A percentile compares a stretch with the other conserved stretches of the same genome.
Evolutionary conservation across 495 filamentous ascomycete genomes (phyloP).

Genomic region (Filosporella fistucella): DNA sequence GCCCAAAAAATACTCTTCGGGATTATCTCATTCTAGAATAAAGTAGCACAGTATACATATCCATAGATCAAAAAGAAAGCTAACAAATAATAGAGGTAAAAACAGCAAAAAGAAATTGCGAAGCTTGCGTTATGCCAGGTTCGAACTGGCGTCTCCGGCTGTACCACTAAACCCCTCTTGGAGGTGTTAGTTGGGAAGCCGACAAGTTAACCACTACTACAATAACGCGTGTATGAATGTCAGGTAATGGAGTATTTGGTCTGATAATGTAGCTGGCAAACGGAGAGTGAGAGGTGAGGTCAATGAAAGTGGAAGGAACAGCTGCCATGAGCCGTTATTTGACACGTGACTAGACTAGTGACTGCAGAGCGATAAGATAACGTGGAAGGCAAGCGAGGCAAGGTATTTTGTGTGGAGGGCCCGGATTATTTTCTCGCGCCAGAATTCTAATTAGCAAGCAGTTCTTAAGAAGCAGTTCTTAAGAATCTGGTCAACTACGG

Average conservation of each 20-base stretch:
- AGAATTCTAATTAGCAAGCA: too few species aligned
- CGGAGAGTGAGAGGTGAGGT: background rate
- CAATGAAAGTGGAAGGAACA: background rate
- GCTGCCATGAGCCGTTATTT: background rate
- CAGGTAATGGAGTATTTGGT: slow-evolving; percentile 4
- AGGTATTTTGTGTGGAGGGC: too few species aligned
- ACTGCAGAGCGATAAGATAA: background rate
- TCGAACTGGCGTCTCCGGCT: slow-evolving; percentile 24
- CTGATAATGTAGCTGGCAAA: background rate
- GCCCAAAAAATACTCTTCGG: too few species aligned
- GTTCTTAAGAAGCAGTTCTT: too few species aligned
- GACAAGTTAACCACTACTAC: slow-evolving; percentile 27
- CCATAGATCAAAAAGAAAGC: too few species aligned
- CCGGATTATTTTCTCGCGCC: too few species aligned
- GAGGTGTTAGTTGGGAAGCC: slow-evolving; percentile 19
- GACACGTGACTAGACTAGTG: background rate
- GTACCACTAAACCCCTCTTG: too few species aligned
- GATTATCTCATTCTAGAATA: too few species aligned
- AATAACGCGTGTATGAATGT: slow-evolving; percentile 4
- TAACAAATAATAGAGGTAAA: too few species aligned
- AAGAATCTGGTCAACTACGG: too few species aligned
- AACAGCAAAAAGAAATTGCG: background rate
- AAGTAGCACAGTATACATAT: too few species aligned
- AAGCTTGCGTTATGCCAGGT: background rate
- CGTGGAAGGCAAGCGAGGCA: background rate